Percentiles rank a stretch among this genome's conserved stretches.
Evolutionary conservation across 2,329 filamentous ascomycete species (phyloP).

Genomic region (Epichloe brachyelytri): DNA sequence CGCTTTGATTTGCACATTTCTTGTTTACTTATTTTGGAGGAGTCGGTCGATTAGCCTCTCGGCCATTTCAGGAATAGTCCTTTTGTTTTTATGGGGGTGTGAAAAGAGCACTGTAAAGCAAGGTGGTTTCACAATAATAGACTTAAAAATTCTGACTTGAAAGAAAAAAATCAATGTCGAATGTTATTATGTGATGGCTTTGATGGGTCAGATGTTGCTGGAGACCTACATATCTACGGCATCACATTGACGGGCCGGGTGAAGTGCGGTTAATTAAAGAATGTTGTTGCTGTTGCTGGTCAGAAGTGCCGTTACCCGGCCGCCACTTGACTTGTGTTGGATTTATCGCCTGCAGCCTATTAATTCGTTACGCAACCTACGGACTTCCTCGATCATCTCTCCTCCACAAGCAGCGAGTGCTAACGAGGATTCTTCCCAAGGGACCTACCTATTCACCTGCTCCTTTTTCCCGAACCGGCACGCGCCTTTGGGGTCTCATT

Average conservation of each 20-base stretch:
- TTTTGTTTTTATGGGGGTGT: constrained; percentile 1
- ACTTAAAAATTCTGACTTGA: constrained; percentile 2
- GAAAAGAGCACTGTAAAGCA: background rate
- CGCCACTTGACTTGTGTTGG: background rate
- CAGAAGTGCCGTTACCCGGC: constrained; percentile 18
- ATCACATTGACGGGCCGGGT: constrained; percentile 21
- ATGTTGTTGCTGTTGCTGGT: constrained; percentile 1
- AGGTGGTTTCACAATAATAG: background rate
- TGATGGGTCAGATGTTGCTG: background rate
- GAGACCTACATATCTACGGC: constrained; percentile 6
- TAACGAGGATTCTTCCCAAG: background rate
- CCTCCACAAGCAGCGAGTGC: background rate
- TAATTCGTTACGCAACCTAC: background rate
- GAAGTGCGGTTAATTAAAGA: constrained; percentile 15
- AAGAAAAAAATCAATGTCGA: constrained; percentile 2
- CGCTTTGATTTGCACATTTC: background rate
- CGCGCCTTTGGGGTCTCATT: background rate
- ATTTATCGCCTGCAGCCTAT: constrained; percentile 4
- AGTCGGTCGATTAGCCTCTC: background rate
- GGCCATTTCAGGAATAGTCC: background rate
- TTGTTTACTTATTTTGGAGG: background rate
- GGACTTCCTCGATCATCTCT: background rate
- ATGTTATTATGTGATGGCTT: background rate
- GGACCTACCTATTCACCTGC: background rate
- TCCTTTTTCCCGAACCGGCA: too few species aligned